Evolutionary conservation across 225 moss, liverwort and hornwort genomes (phyloP).

Genomic region (Neckera pumila): DNA sequence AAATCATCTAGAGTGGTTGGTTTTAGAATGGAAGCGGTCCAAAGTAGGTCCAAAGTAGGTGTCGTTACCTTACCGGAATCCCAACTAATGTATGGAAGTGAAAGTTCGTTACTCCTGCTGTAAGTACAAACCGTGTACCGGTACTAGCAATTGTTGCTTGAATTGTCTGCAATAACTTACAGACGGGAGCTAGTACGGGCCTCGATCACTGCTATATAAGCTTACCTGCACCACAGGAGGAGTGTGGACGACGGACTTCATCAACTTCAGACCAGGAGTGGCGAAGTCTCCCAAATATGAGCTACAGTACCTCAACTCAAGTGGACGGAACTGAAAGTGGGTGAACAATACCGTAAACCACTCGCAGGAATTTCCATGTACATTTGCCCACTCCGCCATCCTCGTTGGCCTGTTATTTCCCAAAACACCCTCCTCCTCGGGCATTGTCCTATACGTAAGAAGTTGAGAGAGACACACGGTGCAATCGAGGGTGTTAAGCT

Average conservation of each 20-base stretch:
- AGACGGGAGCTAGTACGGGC: no score
- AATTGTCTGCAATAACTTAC: background rate
- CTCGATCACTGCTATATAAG: no score
- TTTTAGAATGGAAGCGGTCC: rapidly evolving
- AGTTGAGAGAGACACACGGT: no score
- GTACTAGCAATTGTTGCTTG: background rate
- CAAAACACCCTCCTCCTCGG: no score
- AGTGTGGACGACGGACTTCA: background rate
- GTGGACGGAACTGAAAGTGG: background rate
- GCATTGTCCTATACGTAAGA: no score
- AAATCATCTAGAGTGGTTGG: background rate
- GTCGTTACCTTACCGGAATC: background rate
- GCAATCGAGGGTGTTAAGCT: background rate
- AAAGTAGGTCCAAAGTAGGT: background rate
- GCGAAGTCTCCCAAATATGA: background rate
- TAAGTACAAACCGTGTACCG: no score
- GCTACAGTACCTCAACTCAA: no score
- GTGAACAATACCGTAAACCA: no score
- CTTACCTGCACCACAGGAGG: no score
- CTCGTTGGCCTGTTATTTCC: no score
- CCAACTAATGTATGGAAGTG: background rate
- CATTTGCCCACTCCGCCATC: no score
- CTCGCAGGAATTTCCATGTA: no score
- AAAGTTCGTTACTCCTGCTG: background rate
- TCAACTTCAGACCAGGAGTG: background rate